Base-by-base conservation (phyloP, 148 eudicot species). In the Silene latifolia region DNA sequence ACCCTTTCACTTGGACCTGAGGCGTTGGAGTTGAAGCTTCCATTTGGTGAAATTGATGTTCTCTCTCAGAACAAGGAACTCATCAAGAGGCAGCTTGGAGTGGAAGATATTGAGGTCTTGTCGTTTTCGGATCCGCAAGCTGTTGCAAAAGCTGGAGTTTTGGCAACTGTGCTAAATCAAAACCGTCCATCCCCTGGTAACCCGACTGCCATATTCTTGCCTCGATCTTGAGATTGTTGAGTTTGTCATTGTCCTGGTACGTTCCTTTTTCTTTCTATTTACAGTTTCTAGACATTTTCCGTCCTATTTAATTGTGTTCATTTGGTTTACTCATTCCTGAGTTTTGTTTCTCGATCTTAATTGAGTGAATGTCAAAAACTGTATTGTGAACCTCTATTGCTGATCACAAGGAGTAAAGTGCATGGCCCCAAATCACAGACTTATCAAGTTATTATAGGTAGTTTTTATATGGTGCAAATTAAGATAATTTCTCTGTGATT, bases 151-250 rank as follows among this genome's bases (percentile, higher is more conserved):
- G 97, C 93, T 4, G 98, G 97, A 10, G 20, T 80, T 11, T 77
- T 86, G 64, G 75, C 74, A 4, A 61, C 89, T 0, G 79, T 93
- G 68, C 75, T 93, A 63, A 82, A 72, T 11, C 92, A 90, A 54
- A 89, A 89, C 76, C 93, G 88, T 32, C 97, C 98, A n/a, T 91
- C 93, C 1, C 98, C 98, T 0, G 98, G 98, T 63, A 83, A 81
- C 73, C 98, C 98, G 0, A 93, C 97, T 51, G 89, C 94, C 18
- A 82, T 93, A 63, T 93, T 91, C 75, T 47, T 90, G 77, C 72
- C 78, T 2, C 68, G 35, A 65, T 73, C 78, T 68, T 74, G 72
- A 54, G 63, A 51, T 69, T 47, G 59, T 47, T 48, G 56, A 20
- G 44, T 32, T 47, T 68, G 4, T 8, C n/a, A 5, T 13, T 23